These are phyloP conservation scores for Leishmania amazonensis DNA, from an alignment of 208 protist species.

Conservation along the genomic window DNA sequence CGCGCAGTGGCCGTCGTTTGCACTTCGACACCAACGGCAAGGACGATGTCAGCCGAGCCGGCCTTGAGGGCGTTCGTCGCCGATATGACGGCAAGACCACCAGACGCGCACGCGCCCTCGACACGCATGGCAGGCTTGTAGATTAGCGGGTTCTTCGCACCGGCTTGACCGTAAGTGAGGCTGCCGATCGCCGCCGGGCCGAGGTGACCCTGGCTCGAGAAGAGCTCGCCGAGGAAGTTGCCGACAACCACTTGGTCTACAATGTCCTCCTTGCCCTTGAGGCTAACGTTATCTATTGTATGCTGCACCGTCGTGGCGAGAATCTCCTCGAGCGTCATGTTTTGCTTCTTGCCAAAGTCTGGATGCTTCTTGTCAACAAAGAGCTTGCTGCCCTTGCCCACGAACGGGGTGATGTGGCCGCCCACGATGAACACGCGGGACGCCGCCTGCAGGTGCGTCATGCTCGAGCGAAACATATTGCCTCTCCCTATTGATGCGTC, in stretches of 20 bases:
- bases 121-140: slow-evolving; percentile 83
- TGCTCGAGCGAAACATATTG: slow-evolving; percentile 36
- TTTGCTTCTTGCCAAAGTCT: slow-evolving; percentile 90
- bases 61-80: slow-evolving; percentile 59
- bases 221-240: slow-evolving; percentile 91
- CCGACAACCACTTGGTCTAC: slow-evolving; percentile 82
- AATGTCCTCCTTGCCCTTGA: slow-evolving; percentile 54
- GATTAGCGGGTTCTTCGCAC: slow-evolving; percentile 47
- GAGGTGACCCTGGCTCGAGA: slow-evolving; percentile 89
- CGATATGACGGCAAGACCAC: slow-evolving; percentile 75
- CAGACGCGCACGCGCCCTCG: slow-evolving; percentile 92
- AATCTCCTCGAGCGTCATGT: slow-evolving; percentile 81
- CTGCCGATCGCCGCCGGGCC: slow-evolving; percentile 74
- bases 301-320: slow-evolving; percentile 59
- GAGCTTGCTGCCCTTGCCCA: slow-evolving; percentile 88
- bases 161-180: slow-evolving; percentile 35
- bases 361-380: slow-evolving; percentile 94
- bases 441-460: slow-evolving; percentile 28
- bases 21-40: slow-evolving; percentile 89
- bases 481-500: background rate
- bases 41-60: slow-evolving; percentile 65
- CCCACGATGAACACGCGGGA: slow-evolving; percentile 82
- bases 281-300: slow-evolving; percentile 51
- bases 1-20: slow-evolving; percentile 84
- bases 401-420: slow-evolving; percentile 85